These are phyloP conservation scores for Ottelia alismoides DNA, from an alignment of 106 monocot species.

Conservation along the genomic window DNA sequence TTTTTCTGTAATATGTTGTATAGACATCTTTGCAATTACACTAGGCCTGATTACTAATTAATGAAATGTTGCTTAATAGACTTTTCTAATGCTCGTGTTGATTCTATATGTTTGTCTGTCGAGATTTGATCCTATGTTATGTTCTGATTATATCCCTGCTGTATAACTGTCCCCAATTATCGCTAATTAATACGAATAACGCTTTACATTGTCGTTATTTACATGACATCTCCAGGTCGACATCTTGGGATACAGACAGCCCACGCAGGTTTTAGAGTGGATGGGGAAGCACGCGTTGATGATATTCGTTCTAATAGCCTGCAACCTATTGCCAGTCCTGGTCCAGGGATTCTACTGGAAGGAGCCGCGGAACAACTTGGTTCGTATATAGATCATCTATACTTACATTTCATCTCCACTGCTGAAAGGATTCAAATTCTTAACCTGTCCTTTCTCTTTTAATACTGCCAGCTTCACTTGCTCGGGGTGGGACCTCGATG, in stretches of 20 bases:
- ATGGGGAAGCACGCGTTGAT: constrained; percentile 68
- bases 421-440: neutral
- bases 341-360: constrained; percentile 86
- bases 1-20: no score
- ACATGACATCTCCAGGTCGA: constrained; percentile 34
- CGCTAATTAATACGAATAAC: no score
- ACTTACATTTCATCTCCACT: no score
- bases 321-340: constrained; percentile 61
- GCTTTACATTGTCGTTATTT: neutral
- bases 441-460: neutral
- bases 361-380: constrained; percentile 60
- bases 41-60: no score
- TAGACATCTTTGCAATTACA: no score
- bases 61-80: neutral
- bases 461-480: neutral
- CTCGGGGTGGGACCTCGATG: neutral
- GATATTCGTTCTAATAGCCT: constrained; percentile 57
- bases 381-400: no score
- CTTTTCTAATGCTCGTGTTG: no score
- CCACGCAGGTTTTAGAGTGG: constrained; percentile 48
- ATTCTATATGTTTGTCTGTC: neutral
- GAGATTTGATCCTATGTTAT: neutral
- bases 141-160: no score
- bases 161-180: no score
- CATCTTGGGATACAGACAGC: constrained; percentile 36